Percentiles rank a stretch among this genome's conserved stretches.
Conservation (phyloP, 1,284 basidiomycete genomes). For the Cutaneotrichosporon sp. region DNA sequence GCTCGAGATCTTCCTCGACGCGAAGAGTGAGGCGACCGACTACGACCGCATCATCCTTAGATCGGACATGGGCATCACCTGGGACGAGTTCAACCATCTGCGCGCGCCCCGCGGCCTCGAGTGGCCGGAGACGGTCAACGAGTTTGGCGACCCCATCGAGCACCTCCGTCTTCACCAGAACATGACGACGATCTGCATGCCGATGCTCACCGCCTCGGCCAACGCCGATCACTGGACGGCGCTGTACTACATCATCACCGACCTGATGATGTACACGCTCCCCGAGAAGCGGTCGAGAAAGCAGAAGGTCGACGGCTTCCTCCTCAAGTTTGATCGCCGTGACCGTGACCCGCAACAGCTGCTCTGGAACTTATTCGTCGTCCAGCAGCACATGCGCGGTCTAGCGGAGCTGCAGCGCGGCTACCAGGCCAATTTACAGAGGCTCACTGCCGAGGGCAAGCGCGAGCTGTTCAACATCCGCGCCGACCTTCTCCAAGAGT, state of each 20-base stretch:
- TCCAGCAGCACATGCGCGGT: constrained; percentile 74
- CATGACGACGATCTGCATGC: constrained; percentile 75
- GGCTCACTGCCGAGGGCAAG: constrained; percentile 59
- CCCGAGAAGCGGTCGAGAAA: constrained; percentile 74
- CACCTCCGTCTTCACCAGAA: constrained; percentile 84
- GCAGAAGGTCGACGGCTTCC: constrained; percentile 77
- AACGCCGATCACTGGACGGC: constrained; percentile 82
- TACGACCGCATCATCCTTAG: constrained; percentile 90
- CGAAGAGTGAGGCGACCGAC: constrained; percentile 73
- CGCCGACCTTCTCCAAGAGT: constrained; percentile 71
- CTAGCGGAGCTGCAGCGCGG: constrained; percentile 60
- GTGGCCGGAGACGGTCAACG: constrained; percentile 49
- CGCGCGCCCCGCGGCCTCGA: constrained; percentile 71
- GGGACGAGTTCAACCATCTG: constrained; percentile 94
- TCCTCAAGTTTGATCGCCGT: constrained; percentile 89
- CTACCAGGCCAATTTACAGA: constrained; percentile 60
- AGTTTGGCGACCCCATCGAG: constrained; percentile 57
- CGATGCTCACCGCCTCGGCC: constrained; percentile 85
- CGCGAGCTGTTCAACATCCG: constrained; percentile 64
- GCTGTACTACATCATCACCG: constrained; percentile 84
- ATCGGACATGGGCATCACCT: constrained; percentile 80
- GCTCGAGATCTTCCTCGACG: constrained; percentile 83
- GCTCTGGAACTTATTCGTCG: constrained; percentile 65
- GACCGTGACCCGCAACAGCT: constrained; percentile 68
- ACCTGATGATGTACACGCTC: constrained; percentile 85